Evolutionary conservation across 2,329 filamentous ascomycete genomes (phyloP).

Genomic region (Aureobasidium sp.): DNA sequence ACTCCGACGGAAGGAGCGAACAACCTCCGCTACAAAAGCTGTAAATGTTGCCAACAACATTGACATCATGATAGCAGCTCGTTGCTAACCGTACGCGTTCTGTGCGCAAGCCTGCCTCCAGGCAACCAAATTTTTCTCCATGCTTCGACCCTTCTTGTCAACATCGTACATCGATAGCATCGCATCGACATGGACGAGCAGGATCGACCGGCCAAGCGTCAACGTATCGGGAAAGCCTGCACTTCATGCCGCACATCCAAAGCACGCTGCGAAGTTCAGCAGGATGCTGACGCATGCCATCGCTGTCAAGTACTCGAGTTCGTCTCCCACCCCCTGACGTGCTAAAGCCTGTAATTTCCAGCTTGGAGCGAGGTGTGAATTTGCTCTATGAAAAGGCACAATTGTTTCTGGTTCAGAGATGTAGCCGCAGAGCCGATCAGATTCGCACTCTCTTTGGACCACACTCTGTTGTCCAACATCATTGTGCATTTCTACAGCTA

Average conservation of each 20-base stretch:
- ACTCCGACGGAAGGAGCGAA: background rate
- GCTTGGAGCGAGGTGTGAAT: no score
- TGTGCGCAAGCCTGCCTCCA: background rate
- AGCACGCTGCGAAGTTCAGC: slow-evolving; percentile 6
- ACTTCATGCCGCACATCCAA: slow-evolving; percentile 10
- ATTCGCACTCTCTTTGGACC: no score
- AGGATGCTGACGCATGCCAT: background rate
- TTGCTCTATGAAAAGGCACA: no score
- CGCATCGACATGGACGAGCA: slow-evolving; percentile 3
- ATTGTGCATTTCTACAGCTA: no score
- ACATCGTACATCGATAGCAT: background rate
- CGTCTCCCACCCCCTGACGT: background rate
- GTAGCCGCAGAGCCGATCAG: no score
- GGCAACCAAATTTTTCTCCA: background rate
- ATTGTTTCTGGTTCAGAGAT: no score
- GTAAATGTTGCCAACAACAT: background rate
- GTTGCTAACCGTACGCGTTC: background rate
- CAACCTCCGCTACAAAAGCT: background rate
- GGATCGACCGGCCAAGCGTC: background rate
- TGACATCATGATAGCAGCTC: background rate
- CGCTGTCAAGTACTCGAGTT: slow-evolving; percentile 13
- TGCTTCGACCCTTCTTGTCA: background rate
- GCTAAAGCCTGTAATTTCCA: no score
- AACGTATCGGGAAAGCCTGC: slow-evolving; percentile 3
- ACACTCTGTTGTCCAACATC: no score